Conservation (phyloP, 306 rosid species). For the Begonia peltatifolia region DNA sequence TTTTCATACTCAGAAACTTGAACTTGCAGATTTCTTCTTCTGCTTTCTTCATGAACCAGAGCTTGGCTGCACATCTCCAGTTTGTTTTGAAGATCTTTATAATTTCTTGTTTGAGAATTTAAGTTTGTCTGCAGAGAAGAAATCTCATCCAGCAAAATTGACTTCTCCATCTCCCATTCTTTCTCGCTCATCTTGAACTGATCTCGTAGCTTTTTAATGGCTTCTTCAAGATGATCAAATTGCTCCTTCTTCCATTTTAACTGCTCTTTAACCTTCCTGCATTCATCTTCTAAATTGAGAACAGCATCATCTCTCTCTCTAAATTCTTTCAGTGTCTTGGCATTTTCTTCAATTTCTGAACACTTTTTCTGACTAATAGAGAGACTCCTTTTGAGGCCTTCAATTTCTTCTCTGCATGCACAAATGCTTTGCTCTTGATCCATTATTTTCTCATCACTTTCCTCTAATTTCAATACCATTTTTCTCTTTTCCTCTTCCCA, state of each 20-base stretch:
- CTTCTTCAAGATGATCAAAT: slow-evolving; percentile 58
- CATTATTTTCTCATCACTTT: slow-evolving; percentile 40
- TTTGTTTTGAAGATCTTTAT: slow-evolving; percentile 40
- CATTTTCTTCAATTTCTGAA: slow-evolving; percentile 22
- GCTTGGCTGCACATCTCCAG: slow-evolving; percentile 46
- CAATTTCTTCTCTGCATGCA: slow-evolving; percentile 35
- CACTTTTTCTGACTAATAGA: slow-evolving; percentile 34
- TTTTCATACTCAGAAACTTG: slow-evolving; percentile 40
- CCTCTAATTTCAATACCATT: slow-evolving; percentile 39
- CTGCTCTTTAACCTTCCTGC: slow-evolving; percentile 41
- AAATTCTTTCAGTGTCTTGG: slow-evolving; percentile 24
- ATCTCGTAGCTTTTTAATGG: slow-evolving; percentile 32
- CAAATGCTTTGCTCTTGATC: slow-evolving; percentile 30
- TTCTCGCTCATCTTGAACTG: slow-evolving; percentile 37
- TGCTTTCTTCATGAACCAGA: slow-evolving; percentile 60
- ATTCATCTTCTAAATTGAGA: slow-evolving; percentile 34
- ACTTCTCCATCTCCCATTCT: slow-evolving; percentile 52
- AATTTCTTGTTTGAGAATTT: slow-evolving; percentile 45
- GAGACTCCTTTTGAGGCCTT: slow-evolving; percentile 34
- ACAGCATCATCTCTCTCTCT: slow-evolving; percentile 37
- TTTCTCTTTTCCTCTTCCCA: slow-evolving; percentile 34
- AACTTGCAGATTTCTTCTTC: slow-evolving; percentile 47
- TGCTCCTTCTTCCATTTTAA: slow-evolving; percentile 83
- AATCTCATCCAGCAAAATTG: slow-evolving; percentile 46
- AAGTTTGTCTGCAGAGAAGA: slow-evolving; percentile 42